Percentiles rank a stretch among this genome's conserved stretches.
These are phyloP conservation scores for Globisporangium sylvaticum DNA, from an alignment of 352 stramenopile species.

Conservation along the genomic window DNA sequence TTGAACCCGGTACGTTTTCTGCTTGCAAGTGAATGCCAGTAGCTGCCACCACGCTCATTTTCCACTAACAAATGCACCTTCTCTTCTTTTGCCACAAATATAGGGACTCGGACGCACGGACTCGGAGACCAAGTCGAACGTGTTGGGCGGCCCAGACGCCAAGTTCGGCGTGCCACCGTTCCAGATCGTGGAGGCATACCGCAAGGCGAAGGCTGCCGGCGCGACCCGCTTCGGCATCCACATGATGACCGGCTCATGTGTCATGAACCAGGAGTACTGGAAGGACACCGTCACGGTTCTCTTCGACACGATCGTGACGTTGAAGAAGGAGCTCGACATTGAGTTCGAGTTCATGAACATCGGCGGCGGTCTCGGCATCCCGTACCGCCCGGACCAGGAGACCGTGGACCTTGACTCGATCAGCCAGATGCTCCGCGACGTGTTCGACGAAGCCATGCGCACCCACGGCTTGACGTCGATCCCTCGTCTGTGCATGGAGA, in stretches of 20 bases:
- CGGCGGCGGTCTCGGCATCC: slow-evolving; percentile 83
- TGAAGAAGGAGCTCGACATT: slow-evolving; percentile 79
- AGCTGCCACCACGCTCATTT: not conserved
- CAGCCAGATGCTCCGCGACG: slow-evolving; percentile 64
- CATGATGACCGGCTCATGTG: slow-evolving; percentile 91
- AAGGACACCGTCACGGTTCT: slow-evolving; percentile 83
- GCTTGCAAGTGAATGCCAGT: not conserved
- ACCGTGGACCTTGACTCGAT: slow-evolving; percentile 67
- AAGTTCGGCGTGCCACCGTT: slow-evolving; percentile 89
- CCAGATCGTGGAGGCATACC: slow-evolving; percentile 87
- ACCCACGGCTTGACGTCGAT: slow-evolving; percentile 56
- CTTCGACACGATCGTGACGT: slow-evolving; percentile 75
- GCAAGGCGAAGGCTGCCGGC: slow-evolving; percentile 68
- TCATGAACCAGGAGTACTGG: slow-evolving; percentile 89
- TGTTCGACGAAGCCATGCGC: slow-evolving; percentile 77
- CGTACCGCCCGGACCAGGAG: slow-evolving; percentile 75
- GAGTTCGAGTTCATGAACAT: slow-evolving; percentile 92
- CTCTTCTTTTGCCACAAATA: not conserved
- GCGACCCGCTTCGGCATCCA: slow-evolving; percentile 88
- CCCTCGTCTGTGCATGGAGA: slow-evolving; percentile 85
- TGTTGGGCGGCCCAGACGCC: slow-evolving; percentile 81
- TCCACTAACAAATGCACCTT: not conserved
- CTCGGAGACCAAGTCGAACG: slow-evolving; percentile 87
- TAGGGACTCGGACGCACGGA: slow-evolving; percentile 80
- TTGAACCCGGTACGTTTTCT: slow-evolving; percentile 56